Conservation (phyloP, 2,329 filamentous ascomycete genomes). For the Colletotrichum eremochloae region DNA sequence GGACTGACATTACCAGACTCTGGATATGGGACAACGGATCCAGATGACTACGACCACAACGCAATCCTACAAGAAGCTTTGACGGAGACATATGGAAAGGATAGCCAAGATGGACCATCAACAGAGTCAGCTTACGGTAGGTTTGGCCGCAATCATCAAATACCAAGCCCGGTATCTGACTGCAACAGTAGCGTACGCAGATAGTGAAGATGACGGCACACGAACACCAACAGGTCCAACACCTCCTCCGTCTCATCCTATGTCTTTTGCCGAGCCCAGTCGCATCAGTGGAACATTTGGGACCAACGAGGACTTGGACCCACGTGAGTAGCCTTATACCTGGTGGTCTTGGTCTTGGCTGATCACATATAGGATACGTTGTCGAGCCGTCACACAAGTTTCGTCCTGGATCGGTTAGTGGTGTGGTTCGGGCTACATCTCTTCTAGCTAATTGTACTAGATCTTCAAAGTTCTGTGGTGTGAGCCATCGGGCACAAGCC, state of each 20-base stretch:
- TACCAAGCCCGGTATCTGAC: background rate
- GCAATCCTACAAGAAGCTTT: conserved; percentile 5
- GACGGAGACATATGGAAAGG: conserved; percentile 10
- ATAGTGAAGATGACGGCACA: conserved; percentile 47
- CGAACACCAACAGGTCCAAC: conserved; percentile 43
- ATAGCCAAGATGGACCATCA: conserved; percentile 25
- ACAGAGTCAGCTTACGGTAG: conserved; percentile 36
- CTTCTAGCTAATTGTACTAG: conserved; percentile 48
- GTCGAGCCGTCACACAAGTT: conserved; percentile 57
- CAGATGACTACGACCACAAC: conserved; percentile 10
- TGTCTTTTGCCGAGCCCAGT: background rate
- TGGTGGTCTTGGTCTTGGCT: background rate
- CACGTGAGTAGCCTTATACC: conserved; percentile 49
- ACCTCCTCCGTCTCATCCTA: background rate
- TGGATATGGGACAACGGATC: conserved; percentile 1
- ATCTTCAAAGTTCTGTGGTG: conserved; percentile 70
- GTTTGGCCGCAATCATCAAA: background rate
- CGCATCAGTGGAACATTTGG: conserved; percentile 33
- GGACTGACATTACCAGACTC: conserved; percentile 19
- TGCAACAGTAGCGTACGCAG: conserved; percentile 12
- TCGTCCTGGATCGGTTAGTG: conserved; percentile 56
- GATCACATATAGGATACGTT: conserved; percentile 52
- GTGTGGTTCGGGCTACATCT: background rate
- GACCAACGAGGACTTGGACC: conserved; percentile 48
- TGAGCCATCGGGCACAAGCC: conserved; percentile 60